Conservation (phyloP, 1,284 basidiomycete species). For the Ceratobasidium sp. region DNA sequence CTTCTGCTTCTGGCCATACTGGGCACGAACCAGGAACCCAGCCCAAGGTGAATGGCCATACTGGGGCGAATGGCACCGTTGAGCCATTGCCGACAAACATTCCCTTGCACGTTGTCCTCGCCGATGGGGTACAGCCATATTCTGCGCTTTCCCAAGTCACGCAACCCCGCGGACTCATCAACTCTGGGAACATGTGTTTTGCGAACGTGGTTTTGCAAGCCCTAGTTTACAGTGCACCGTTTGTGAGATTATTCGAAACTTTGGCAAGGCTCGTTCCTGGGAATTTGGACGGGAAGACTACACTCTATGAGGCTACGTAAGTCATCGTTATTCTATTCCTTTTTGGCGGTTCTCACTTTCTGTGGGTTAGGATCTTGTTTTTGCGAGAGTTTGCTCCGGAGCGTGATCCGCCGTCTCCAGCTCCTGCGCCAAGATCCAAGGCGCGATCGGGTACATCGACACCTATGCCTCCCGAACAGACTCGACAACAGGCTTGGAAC, state of each 20-base stretch:
- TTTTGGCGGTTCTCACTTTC: no score
- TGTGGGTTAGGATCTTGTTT: slow-evolving; percentile 14
- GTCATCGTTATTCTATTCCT: slow-evolving; percentile 21
- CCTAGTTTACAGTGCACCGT: slow-evolving; percentile 87
- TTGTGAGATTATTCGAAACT: slow-evolving; percentile 73
- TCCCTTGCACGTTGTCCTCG: slow-evolving; percentile 43
- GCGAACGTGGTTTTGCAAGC: slow-evolving; percentile 94
- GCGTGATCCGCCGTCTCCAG: slow-evolving; percentile 60
- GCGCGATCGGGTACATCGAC: slow-evolving; percentile 48
- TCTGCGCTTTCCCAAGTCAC: slow-evolving; percentile 50
- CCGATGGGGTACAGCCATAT: slow-evolving; percentile 41
- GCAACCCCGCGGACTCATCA: slow-evolving; percentile 85
- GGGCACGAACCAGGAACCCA: slow-evolving; percentile 52
- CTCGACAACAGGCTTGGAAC: slow-evolving; percentile 43
- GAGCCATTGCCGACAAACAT: slow-evolving; percentile 64
- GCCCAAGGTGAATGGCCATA: slow-evolving; percentile 58
- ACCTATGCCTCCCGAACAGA: slow-evolving; percentile 43
- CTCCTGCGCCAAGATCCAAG: slow-evolving; percentile 57
- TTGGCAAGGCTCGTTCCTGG: slow-evolving; percentile 48
- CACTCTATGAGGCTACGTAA: slow-evolving; percentile 81
- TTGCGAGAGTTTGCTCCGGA: slow-evolving; percentile 54
- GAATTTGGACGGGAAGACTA: slow-evolving; percentile 62
- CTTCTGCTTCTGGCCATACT: slow-evolving; percentile 45
- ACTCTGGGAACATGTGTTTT: slow-evolving; percentile 98
- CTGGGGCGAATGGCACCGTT: slow-evolving; percentile 51